A percentile compares a stretch with the other conserved stretches of the same genome.
phyloP scores from a whole-genome alignment of 148 eudicot species.

The Camellia granthamiana region DNA sequence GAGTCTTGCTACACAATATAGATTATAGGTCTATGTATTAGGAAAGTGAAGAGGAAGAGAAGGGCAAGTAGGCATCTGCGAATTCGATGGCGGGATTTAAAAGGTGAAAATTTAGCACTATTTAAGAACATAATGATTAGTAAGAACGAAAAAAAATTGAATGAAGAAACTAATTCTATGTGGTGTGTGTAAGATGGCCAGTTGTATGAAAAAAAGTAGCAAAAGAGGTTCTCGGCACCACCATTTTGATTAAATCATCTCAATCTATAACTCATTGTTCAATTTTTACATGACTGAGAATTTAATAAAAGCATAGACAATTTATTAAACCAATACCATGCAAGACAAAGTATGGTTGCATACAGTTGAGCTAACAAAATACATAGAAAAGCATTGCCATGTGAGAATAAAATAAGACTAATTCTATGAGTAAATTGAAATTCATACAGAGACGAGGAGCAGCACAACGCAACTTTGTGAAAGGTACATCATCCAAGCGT shows the following conservation, averaged over 20 bases:
- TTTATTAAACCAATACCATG: not conserved
- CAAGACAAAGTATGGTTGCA: not conserved
- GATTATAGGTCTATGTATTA: too few species aligned
- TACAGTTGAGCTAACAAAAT: not conserved
- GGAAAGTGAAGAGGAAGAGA: too few species aligned
- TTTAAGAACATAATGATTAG: too few species aligned
- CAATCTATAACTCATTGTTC: not conserved
- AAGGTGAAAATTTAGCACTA: too few species aligned
- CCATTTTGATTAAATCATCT: not conserved
- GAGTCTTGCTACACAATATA: too few species aligned
- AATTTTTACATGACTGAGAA: not conserved
- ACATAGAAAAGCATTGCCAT: not conserved
- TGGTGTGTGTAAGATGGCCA: too few species aligned
- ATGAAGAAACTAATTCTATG: too few species aligned
- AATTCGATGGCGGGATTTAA: too few species aligned
- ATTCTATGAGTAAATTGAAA: slow-evolving; percentile 2
- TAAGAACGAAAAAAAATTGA: too few species aligned
- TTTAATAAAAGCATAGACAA: not conserved
- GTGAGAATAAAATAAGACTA: not conserved
- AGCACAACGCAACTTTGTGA: slow-evolving; percentile 74
- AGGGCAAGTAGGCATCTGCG: too few species aligned
- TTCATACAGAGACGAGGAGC: slow-evolving; percentile 78
- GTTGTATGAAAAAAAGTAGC: too few species aligned
- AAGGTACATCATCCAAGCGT: slow-evolving; percentile 84
- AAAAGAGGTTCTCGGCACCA: not conserved